phyloP scores from a whole-genome alignment of 148 eudicot species.

The Drosera capensis region DNA sequence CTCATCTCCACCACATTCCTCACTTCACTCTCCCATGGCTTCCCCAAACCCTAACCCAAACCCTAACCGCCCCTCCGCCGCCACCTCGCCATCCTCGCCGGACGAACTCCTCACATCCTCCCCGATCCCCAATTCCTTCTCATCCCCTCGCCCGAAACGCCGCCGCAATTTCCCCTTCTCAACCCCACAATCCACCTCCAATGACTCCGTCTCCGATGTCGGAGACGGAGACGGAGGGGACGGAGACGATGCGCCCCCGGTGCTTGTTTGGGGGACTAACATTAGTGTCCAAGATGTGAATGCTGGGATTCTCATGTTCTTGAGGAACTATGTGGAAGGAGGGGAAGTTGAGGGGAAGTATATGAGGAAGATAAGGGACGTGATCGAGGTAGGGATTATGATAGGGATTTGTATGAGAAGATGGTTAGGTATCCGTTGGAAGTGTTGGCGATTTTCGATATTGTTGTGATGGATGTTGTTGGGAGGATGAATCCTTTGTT shows the following conservation, averaged over 20 bases:
- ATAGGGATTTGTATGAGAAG: conserved; percentile 72
- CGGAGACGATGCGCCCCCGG: conserved; percentile 59
- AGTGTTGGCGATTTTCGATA: conserved; percentile 91
- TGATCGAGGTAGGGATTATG: conserved; percentile 81
- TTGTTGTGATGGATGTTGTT: conserved; percentile 89
- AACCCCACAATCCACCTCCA: no score
- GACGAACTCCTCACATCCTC: no score
- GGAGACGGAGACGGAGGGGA: conserved; percentile 58
- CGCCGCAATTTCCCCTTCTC: no score
- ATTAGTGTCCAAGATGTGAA: conserved; percentile 90
- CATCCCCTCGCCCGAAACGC: no score
- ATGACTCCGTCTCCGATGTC: conserved; percentile 48
- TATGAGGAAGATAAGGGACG: conserved; percentile 52
- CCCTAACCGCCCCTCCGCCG: no score
- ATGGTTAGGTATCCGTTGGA: conserved; percentile 97
- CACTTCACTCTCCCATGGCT: no score
- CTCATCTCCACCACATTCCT: no score
- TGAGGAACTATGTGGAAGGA: conserved; percentile 63
- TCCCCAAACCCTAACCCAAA: no score
- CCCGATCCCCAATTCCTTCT: no score
- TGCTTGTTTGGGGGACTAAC: conserved; percentile 95
- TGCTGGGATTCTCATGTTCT: conserved; percentile 57
- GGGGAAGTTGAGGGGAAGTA: conserved; percentile 69
- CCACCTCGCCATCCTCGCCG: no score
- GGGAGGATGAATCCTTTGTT: conserved; percentile 49